Base-by-base conservation (phyloP, 148 eudicot species). In the Selenicereus undatus region DNA sequence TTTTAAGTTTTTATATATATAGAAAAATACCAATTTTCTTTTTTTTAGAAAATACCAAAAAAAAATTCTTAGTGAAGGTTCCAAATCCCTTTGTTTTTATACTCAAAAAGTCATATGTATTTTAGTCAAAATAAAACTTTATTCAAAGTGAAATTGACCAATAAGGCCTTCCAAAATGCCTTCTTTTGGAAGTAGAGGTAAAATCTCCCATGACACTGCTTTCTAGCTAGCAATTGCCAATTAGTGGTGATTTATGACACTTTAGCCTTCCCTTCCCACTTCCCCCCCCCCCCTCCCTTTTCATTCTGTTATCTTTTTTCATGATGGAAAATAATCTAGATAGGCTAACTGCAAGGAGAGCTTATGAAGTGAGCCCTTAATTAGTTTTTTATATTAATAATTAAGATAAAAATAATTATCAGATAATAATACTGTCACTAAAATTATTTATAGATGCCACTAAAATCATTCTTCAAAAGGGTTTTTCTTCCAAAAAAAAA, bases 181-280 rank as follows among this genome's bases (percentile, higher is more conserved):
- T 56, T 64, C 22, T 52, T 32, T 73, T 76, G 18, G 80, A 83
- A 76, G 54, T 70, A 76, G 51, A 29, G 29, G 36, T 73, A 62
- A 50, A 64, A n/a, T 3, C 27, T 64, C 18, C n/a, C 56, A 76
- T 58, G 30, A 4, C 32, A 76, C 22, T 76, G 43, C 78, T 84
- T 84, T 84, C 83, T 76, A 48, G 83, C 73, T 80, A 70, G 12
- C 21, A 26, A 14, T n/a, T n/a, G n/a, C n/a, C n/a, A n/a, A n/a
- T 83, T 81, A 77, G 81, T 78, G 72, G 21, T 84, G 82, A 79
- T 80, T 64, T 74, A 36, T 16, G 79, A 80, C 82, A 75, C 51
- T 83, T 79, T 79, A 79, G 81, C 43, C 68, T 75, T 52, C 60
- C 35, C 32, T 29, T 4, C 43, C 43, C 43, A 4, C 43, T 7